Percentiles rank a stretch among this genome's conserved stretches.
phyloP scores from a whole-genome alignment of 495 filamentous ascomycete species.

The Penicillium longicatenatum region DNA sequence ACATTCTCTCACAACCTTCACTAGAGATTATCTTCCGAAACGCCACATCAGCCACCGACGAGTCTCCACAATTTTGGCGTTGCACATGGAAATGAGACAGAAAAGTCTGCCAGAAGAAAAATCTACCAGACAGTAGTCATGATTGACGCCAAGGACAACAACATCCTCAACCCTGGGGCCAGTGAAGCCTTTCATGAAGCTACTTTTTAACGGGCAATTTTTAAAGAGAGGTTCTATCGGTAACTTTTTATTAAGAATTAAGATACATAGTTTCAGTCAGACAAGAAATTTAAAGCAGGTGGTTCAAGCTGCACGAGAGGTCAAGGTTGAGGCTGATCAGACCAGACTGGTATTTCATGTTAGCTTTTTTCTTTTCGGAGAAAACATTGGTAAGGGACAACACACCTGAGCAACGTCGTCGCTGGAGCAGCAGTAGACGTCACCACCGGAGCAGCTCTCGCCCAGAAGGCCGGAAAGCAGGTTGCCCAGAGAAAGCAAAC shows the following conservation, averaged over 20 bases:
- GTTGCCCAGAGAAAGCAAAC: slow-evolving; percentile 20
- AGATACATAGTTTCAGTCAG: background rate
- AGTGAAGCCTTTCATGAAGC: too few relatives aligned
- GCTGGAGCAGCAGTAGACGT: slow-evolving; percentile 21
- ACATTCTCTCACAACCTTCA: background rate
- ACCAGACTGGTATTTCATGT: slow-evolving; percentile 2
- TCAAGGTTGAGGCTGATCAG: slow-evolving; percentile 14
- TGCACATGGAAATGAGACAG: background rate
- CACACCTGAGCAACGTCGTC: slow-evolving; percentile 4
- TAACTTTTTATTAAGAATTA: background rate
- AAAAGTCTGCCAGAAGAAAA: too few relatives aligned
- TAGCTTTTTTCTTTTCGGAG: background rate
- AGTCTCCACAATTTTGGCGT: background rate
- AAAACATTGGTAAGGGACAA: background rate
- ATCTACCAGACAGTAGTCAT: too few relatives aligned
- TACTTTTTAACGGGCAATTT: too few relatives aligned
- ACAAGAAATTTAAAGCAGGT: slow-evolving; percentile 8
- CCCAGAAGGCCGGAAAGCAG: slow-evolving; percentile 15
- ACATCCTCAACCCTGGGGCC: too few relatives aligned
- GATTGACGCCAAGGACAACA: too few relatives aligned
- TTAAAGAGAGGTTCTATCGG: too few relatives aligned
- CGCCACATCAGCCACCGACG: background rate
- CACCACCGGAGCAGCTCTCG: slow-evolving; percentile 15
- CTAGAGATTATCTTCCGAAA: background rate
- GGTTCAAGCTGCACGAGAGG: slow-evolving; percentile 12